phyloP scores from a whole-genome alignment of 768 basidiomycete genomes.

The Kwoniella sp. region DNA sequence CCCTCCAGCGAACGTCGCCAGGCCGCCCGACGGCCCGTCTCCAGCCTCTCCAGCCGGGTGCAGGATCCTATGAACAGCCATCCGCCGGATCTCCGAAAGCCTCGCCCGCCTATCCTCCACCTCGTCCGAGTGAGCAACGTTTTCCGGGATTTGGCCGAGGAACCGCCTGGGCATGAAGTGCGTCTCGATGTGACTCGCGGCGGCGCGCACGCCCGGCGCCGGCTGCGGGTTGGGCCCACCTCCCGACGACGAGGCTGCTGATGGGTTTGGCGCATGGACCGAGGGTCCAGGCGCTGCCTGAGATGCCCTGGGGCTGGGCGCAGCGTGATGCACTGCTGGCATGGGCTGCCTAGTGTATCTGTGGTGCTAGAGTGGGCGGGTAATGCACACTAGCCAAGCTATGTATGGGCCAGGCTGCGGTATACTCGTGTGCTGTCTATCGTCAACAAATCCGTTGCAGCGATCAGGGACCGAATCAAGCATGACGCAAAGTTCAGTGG shows the following conservation, averaged over 20 bases:
- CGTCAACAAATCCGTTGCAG: too few species aligned
- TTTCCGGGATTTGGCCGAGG: conserved; percentile 42
- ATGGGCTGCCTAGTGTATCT: too few species aligned
- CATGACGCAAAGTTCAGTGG: too few species aligned
- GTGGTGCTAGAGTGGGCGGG: too few species aligned
- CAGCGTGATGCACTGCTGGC: too few species aligned
- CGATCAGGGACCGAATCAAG: too few species aligned
- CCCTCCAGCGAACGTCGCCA: not conserved
- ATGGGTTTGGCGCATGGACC: not conserved
- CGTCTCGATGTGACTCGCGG: not conserved
- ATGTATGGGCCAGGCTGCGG: too few species aligned
- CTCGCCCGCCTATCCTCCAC: conserved; percentile 18
- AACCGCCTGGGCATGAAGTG: conserved; percentile 38
- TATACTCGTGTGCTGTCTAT: too few species aligned
- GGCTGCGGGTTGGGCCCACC: not conserved
- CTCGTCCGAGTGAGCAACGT: conserved; percentile 29
- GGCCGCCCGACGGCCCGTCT: not conserved
- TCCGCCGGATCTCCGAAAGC: conserved; percentile 16
- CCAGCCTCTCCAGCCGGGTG: not conserved
- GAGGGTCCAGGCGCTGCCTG: too few species aligned
- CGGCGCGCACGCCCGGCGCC: not conserved
- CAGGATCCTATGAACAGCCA: not conserved
- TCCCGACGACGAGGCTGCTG: not conserved
- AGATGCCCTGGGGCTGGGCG: too few species aligned
- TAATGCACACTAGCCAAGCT: too few species aligned